These are phyloP conservation scores for Vanilla planifolia DNA, from an alignment of 106 monocot species.

Conservation along the genomic window DNA sequence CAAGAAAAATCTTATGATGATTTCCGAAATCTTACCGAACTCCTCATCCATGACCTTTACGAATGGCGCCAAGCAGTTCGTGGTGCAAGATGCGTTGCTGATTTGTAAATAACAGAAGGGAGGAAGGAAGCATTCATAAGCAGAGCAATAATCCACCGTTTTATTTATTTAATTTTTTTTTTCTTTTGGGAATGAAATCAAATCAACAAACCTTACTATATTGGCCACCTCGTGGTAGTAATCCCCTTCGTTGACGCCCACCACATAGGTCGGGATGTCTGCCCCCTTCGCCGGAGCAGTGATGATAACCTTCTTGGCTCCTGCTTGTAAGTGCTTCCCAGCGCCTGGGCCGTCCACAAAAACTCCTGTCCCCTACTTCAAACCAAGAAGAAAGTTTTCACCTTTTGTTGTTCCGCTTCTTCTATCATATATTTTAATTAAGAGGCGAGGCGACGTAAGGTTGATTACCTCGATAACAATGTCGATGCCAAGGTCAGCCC, in stretches of 20 bases:
- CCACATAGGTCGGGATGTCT: conserved; percentile 91
- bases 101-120: no score
- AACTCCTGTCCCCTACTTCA: conserved; percentile 87
- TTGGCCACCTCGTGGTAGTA: conserved; percentile 69
- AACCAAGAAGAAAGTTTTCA: neutral
- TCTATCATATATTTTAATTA: no score
- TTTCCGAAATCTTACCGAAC: conserved; percentile 40
- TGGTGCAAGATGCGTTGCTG: conserved; percentile 99
- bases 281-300: conserved; percentile 96
- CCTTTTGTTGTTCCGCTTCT: neutral
- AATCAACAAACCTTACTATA: conserved; percentile 57
- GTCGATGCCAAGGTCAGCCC: conserved; percentile 95
- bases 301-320: conserved; percentile 96
- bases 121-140: no score
- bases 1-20: neutral
- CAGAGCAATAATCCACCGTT: no score
- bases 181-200: no score
- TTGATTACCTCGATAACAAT: conserved; percentile 91
- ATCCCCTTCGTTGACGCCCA: conserved; percentile 93
- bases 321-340: conserved; percentile 97
- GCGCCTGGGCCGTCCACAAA: conserved; percentile 98
- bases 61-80: conserved; percentile 95
- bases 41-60: conserved; percentile 95
- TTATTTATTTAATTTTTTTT: no score
- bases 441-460: neutral